Conservation (phyloP, 2,329 filamentous ascomycete species). For the Cytospora piceae region DNA sequence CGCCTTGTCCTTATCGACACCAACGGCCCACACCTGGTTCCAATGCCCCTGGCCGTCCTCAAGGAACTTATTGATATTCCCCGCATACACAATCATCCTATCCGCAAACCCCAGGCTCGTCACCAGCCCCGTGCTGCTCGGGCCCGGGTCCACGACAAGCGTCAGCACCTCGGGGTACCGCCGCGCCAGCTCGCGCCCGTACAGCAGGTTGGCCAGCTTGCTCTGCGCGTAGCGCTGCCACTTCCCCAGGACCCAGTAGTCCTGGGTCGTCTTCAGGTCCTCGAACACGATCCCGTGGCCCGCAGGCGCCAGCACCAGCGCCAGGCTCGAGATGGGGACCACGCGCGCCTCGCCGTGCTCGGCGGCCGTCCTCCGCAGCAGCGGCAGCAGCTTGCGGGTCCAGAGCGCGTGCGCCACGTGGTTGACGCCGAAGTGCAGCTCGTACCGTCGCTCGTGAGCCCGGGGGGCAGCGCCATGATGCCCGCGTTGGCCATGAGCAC, state of each 20-base stretch:
- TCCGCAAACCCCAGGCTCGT: conserved; percentile 21
- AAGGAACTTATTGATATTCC: conserved; percentile 29
- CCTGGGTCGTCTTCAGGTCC: conserved; percentile 34
- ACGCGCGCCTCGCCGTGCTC: conserved; percentile 23
- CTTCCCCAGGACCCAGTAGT: conserved; percentile 28
- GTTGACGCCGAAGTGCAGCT: conserved; percentile 54
- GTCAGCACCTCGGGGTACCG: conserved; percentile 35
- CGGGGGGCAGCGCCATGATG: conserved; percentile 44
- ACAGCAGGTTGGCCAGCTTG: conserved; percentile 40
- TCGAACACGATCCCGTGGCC: conserved; percentile 33
- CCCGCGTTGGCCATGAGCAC: conserved; percentile 52
- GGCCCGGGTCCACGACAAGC: conserved; percentile 37
- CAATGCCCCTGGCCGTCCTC: conserved; percentile 31
- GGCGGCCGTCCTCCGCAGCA: conserved; percentile 37
- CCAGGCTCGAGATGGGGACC: conserved; percentile 18
- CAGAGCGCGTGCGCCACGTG: conserved; percentile 52
- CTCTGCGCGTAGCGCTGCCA: conserved; percentile 39
- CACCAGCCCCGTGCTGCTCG: conserved; percentile 32
- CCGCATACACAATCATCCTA: conserved; percentile 30
- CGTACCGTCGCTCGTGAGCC: conserved; percentile 47
- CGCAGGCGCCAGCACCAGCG: conserved; percentile 3
- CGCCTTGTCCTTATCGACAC: conserved; percentile 42
- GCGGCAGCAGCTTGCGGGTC: conserved; percentile 33
- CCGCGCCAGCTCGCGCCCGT: conserved; percentile 36
- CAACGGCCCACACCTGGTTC: conserved; percentile 45